Evolutionary conservation across 129 eudicot genomes (phyloP).

Genomic region (Apium graveolens): DNA sequence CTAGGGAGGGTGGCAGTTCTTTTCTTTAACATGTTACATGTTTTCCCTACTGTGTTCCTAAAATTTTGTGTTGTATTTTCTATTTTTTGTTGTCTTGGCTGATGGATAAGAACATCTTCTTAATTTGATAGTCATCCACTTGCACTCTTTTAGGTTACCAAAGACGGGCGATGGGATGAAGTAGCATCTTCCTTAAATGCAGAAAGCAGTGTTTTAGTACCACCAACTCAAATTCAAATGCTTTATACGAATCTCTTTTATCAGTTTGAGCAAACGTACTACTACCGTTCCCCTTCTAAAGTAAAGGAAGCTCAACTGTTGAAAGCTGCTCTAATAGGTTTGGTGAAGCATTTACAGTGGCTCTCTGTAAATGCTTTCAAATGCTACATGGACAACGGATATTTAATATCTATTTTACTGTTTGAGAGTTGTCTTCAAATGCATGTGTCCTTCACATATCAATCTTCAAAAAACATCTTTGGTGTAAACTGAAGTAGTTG

Average conservation of each 20-base stretch:
- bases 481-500: neutral
- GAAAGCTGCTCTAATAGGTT: conserved; percentile 15
- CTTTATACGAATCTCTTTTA: conserved; percentile 39
- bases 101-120: neutral
- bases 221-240: conserved; percentile 43
- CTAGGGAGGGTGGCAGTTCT: no score
- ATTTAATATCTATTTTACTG: neutral
- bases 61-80: neutral
- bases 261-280: conserved; percentile 48
- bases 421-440: neutral
- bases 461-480: neutral
- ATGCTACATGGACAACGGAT: neutral
- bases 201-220: conserved; percentile 18
- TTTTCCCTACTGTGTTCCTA: neutral
- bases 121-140: neutral
- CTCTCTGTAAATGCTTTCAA: neutral
- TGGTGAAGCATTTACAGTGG: neutral
- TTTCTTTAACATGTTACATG: neutral
- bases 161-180: conserved; percentile 51
- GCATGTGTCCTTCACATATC: neutral
- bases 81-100: neutral
- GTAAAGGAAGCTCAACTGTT: conserved; percentile 14
- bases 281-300: conserved; percentile 27
- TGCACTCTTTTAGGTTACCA: conserved; percentile 42
- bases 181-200: conserved; percentile 29